A percentile compares a stretch with the other conserved stretches of the same genome.
Conservation (phyloP, 1,284 basidiomycete genomes). For the Ceratobasidium sp. region DNA sequence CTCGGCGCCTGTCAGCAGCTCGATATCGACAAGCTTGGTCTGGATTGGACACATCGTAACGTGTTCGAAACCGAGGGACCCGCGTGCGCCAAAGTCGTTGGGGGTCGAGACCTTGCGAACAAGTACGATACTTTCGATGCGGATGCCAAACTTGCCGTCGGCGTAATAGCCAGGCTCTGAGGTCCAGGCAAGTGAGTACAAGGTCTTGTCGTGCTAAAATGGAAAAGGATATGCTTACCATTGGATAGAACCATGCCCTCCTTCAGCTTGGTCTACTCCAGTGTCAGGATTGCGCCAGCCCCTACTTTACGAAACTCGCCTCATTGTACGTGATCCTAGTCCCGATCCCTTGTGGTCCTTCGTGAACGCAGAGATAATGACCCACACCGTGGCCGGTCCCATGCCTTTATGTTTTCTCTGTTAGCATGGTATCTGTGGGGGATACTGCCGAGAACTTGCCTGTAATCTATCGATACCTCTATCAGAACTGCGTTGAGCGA, state of each 20-base stretch:
- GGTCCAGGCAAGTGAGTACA: neutral
- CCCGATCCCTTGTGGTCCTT: conserved; percentile 91
- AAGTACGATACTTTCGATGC: conserved; percentile 89
- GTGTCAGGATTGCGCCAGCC: neutral
- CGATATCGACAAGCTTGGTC: conserved; percentile 76
- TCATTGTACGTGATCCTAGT: conserved; percentile 67
- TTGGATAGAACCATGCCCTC: conserved; percentile 90
- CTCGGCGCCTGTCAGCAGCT: conserved; percentile 72
- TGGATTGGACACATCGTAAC: conserved; percentile 93
- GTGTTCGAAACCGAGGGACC: conserved; percentile 82
- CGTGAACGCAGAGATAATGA: conserved; percentile 91
- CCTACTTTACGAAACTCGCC: neutral
- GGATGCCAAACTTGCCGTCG: conserved; percentile 90
- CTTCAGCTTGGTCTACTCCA: conserved; percentile 63
- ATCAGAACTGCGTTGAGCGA: conserved; percentile 3
- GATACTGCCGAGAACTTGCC: conserved; percentile 48
- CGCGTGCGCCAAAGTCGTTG: conserved; percentile 85
- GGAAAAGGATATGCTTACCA: conserved; percentile 54
- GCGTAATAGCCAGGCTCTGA: conserved; percentile 91
- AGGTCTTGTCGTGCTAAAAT: conserved; percentile 3
- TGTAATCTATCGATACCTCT: conserved; percentile 54
- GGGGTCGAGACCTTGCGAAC: conserved; percentile 74
- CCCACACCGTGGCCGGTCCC: conserved; percentile 96
- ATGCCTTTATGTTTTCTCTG: conserved; percentile 58
- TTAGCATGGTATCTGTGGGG: neutral